Conservation (phyloP, 805 yeast genomes). For the Metschnikowia matae region DNA sequence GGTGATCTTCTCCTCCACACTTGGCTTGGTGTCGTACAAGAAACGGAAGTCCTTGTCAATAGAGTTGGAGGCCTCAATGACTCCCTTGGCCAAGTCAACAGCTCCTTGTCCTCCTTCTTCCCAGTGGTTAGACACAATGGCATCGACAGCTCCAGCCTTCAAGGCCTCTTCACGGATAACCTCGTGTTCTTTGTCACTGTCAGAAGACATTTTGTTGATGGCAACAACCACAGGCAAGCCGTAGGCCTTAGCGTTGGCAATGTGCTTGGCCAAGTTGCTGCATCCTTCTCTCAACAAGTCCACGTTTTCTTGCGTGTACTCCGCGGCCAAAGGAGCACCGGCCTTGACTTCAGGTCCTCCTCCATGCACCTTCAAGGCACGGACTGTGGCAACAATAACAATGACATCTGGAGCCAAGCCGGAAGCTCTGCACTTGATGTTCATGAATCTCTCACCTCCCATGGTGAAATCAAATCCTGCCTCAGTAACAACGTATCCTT, state of each 20-base stretch:
- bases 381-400: conserved; percentile 77
- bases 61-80: conserved; percentile 56
- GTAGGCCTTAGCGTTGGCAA: conserved; percentile 63
- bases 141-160: conserved; percentile 75
- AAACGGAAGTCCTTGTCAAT: conserved; percentile 44
- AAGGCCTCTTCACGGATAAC: conserved; percentile 63
- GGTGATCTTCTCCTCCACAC: conserved; percentile 61
- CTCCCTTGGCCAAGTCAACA: conserved; percentile 65
- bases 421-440: conserved; percentile 79
- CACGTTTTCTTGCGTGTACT: conserved; percentile 65
- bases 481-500: conserved; percentile 79
- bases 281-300: conserved; percentile 68
- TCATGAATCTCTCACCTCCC: conserved; percentile 87
- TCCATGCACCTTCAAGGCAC: conserved; percentile 83
- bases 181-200: conserved; percentile 63
- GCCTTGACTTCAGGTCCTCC: conserved; percentile 89
- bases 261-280: conserved; percentile 73
- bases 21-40: conserved; percentile 52
- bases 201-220: conserved; percentile 73
- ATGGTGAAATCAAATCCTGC: conserved; percentile 89
- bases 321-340: conserved; percentile 73
- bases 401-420: conserved; percentile 75
- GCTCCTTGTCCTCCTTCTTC: conserved; percentile 85
- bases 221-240: conserved; percentile 82
- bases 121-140: conserved; percentile 82